Evolutionary conservation across 768 basidiomycete genomes (phyloP).

Genomic region (Gloeostereum incarnatum): DNA sequence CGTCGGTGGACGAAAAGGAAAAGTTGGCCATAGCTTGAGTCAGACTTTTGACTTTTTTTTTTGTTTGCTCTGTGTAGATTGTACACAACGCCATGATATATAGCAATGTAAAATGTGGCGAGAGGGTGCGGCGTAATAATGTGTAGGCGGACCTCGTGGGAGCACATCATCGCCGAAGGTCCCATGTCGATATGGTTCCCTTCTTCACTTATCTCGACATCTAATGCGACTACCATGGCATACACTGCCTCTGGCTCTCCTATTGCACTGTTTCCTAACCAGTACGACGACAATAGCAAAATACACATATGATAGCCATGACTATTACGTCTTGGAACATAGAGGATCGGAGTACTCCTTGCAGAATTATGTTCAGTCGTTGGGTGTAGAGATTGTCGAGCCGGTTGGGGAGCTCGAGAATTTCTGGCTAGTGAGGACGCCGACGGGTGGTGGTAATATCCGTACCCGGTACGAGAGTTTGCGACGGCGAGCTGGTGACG

Average conservation of each 20-base stretch:
- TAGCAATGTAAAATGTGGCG: too few species aligned
- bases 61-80: too few species aligned
- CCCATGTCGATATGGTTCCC: too few species aligned
- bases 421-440: conserved; percentile 74
- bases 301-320: conserved; percentile 50
- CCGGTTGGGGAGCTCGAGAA: conserved; percentile 74
- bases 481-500: conserved; percentile 37
- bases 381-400: conserved; percentile 84
- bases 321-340: conserved; percentile 80
- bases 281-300: conserved; percentile 31
- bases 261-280: conserved; percentile 14
- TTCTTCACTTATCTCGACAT: too few species aligned
- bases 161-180: too few species aligned
- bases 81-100: too few species aligned
- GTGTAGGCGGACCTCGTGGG: too few species aligned
- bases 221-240: too few species aligned
- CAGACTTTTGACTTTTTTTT: too few species aligned
- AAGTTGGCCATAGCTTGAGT: too few species aligned
- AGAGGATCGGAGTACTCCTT: conserved; percentile 34
- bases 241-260: conserved; percentile 21
- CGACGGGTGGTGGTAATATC: conserved; percentile 26
- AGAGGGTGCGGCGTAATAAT: too few species aligned
- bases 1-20: background rate
- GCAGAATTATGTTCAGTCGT: conserved; percentile 43
- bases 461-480: conserved; percentile 22